Base-by-base conservation (phyloP, 2,329 filamentous ascomycete species). In the Colletotrichum filicis region DNA sequence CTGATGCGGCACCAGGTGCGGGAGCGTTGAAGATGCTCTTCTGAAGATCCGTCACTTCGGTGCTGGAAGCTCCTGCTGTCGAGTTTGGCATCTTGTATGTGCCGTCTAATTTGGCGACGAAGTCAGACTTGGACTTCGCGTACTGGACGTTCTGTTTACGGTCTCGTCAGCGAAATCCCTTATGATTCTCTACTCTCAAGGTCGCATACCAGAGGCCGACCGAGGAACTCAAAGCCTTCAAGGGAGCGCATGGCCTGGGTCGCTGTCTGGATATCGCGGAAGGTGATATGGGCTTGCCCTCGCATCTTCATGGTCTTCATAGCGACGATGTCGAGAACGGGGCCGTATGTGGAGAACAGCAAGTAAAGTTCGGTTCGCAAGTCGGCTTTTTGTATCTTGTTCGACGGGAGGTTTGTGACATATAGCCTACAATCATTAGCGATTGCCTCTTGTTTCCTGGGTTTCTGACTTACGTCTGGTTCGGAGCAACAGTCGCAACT, bases 261-360 rank as follows among this genome's bases (percentile, higher is more conserved):
- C 64, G 95, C 95, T n/a, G 94, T 92, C 76, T 98, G 93, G 42
- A 96, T 87, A 81, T 99, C 96, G 71, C 94, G 91, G 82, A 95
- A 98, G 16, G 97, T 93, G 74, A 99, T 87, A 79, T 98, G 97
- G 74, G 97, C 97, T 84, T 99, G 97, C 3, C 97, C 97, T 62
- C 97, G 93, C 95, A 98, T 98, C 85, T 95, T 95, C 82, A 88
- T 88, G 1, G 94, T 97, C 85, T 95, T 97, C 77, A 98, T 87
- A 35, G 94, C 94, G 61, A 98, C 93, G 24, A 99, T 91, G 81
- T 99, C 97, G 71, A 99, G 90, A 19, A 99, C 93, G 0, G 95
- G 92, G 53, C 97, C 97, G 81, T 98, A 97, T 16, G 95, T 97
- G 12, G 95, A 95, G 82, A 98, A 98, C 14, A 98, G 89, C 82